phyloP scores from a whole-genome alignment of 208 protist species.

The Willaertia magna region DNA sequence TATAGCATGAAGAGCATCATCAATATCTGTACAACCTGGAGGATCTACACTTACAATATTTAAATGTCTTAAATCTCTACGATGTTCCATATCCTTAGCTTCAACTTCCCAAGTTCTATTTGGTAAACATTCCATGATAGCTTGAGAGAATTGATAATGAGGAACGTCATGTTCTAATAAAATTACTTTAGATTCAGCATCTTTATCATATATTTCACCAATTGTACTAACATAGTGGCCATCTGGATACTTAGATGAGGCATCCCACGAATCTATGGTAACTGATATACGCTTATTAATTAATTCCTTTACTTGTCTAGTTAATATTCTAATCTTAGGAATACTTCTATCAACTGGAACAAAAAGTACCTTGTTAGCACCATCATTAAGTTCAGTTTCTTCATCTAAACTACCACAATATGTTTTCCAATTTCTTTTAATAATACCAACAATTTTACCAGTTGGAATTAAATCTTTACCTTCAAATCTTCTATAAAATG shows the following conservation, averaged over 20 bases:
- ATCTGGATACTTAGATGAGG: constrained; percentile 65
- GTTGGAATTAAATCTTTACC: constrained; percentile 26
- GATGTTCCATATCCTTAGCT: constrained; percentile 44
- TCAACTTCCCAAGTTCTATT: constrained; percentile 56
- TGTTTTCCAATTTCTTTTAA: constrained; percentile 42
- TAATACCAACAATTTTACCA: constrained; percentile 56
- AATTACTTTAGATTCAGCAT: constrained; percentile 79
- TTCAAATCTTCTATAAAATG: background rate
- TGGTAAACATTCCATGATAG: constrained; percentile 54
- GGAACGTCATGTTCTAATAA: constrained; percentile 71
- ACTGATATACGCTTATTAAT: constrained; percentile 75
- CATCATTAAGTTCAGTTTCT: background rate
- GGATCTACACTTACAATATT: constrained; percentile 84
- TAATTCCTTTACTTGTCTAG: constrained; percentile 52
- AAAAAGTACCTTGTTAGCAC: constrained; percentile 36
- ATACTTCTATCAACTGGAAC: constrained; percentile 68
- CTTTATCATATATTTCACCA: constrained; percentile 76
- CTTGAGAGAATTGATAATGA: constrained; percentile 21
- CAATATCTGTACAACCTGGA: constrained; percentile 73
- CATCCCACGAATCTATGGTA: constrained; percentile 82
- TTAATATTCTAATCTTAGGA: constrained; percentile 66
- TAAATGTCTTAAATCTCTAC: constrained; percentile 66
- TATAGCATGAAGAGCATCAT: constrained; percentile 67
- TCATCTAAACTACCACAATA: constrained; percentile 61
- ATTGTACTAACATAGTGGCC: constrained; percentile 80